Base-by-base conservation (phyloP, 768 basidiomycete species). In the Paxillus involutus region DNA sequence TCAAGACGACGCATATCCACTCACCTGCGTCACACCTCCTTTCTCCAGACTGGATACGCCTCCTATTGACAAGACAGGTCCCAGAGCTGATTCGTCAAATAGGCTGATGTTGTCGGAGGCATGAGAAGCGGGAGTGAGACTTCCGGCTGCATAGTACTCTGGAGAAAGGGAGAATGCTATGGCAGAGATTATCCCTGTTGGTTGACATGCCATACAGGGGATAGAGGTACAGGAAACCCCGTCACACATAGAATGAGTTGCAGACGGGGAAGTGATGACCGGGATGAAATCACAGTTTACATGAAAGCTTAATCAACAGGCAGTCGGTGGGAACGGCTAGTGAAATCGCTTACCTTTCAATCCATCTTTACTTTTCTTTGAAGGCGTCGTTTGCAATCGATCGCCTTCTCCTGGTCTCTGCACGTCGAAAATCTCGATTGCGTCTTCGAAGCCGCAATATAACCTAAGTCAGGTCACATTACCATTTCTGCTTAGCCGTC, bases 111-210 rank as follows among this genome's bases (percentile, higher is more conserved):
- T 89, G 26, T 77, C 71, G 3, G 73, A 68, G 39, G 59, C 57
- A 4, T 75, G 72, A 0, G 76, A 63, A 10, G 77, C 75, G 0
- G 82, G 77, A 3, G 78, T 74, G 30, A 92, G 81, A 6, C 83
- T 88, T 0, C 93, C 94, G 7, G 91, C 93, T 0, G 93, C 94
- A 58, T 84, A 94, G 13, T 86, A 72, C 39, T 84, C 84, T 46
- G 81, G 79, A 9, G 76, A 73, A 0, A 85, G 77, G 16, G 83
- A 85, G 68, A 97, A 94, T 0, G 90, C 83, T 5, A 98, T 71
- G 1, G 92, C 73, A 4, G 94, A 94, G 41, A 98, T 80, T 55
- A 98, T 91, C 1, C 95, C 94, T 93, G 47, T 51, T 30, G 35
- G 29, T 12, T 39, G n/a, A 32, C 32, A 11, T 32, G 19, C 14